Percentiles rank a stretch among this genome's conserved stretches.
Conservation (phyloP, 163 green algal species). For the Prototheca stagnorum region DNA sequence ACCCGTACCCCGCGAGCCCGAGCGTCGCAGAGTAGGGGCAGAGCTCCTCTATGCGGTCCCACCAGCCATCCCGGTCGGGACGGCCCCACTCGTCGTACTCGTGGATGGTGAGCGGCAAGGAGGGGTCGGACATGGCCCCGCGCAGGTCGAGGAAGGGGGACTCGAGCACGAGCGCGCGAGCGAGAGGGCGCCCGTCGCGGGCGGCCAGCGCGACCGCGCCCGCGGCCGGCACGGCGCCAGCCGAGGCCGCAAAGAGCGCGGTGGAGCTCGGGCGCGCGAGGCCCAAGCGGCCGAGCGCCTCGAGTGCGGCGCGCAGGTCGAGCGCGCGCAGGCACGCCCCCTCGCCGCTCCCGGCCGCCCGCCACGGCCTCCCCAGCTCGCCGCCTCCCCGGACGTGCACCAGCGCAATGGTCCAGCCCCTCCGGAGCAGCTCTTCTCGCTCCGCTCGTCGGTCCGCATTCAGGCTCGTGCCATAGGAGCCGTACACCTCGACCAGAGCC, state of each 20-base stretch:
- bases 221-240: conserved; percentile 34
- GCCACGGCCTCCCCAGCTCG: conserved; percentile 34
- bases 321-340: conserved; percentile 23
- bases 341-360: conserved; percentile 3
- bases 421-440: conserved; percentile 29
- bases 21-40: no score
- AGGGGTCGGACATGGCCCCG: conserved; percentile 26
- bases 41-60: no score
- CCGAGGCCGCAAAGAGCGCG: conserved; percentile 33
- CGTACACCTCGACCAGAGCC: conserved; percentile 49
- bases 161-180: conserved; percentile 36
- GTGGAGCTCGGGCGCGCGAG: conserved; percentile 18
- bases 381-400: conserved; percentile 33
- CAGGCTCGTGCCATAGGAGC: conserved; percentile 45
- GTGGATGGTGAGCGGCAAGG: conserved; percentile 35
- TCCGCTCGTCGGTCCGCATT: conserved; percentile 27
- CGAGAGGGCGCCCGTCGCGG: conserved; percentile 14
- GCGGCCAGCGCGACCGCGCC: conserved; percentile 19
- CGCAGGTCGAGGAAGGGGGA: conserved; percentile 55
- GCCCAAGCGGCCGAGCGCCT: conserved; percentile 7
- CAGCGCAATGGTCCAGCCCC: conserved; percentile 38
- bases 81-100: conserved; percentile 63
- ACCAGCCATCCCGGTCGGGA: neutral
- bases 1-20: no score
- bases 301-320: conserved; percentile 34